These are phyloP conservation scores for Candida tallmaniae DNA, from an alignment of 805 yeast genomes.

Conservation along the genomic window DNA sequence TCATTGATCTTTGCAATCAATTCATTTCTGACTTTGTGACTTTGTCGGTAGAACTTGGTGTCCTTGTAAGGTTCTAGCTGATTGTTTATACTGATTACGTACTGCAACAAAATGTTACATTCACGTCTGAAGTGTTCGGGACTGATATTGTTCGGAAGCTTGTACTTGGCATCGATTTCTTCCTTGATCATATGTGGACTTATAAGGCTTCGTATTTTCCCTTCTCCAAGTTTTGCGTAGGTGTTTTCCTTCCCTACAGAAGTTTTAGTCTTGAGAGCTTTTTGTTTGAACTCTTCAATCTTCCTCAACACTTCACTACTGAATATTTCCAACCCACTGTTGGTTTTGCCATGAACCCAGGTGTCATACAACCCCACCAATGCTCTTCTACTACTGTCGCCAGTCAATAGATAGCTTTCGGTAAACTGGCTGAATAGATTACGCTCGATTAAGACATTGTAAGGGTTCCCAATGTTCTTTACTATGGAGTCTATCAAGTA, in stretches of 20 bases:
- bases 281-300: conserved; percentile 36
- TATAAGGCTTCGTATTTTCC: neutral
- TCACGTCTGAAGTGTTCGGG: conserved; percentile 36
- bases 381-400: conserved; percentile 37
- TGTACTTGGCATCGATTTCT: neutral
- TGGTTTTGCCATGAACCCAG: conserved; percentile 33
- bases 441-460: conserved; percentile 32
- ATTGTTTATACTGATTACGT: conserved; percentile 26
- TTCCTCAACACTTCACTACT: conserved; percentile 23
- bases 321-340: conserved; percentile 31
- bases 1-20: conserved; percentile 27
- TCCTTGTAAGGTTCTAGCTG: conserved; percentile 18
- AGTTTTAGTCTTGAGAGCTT: conserved; percentile 25
- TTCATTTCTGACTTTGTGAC: conserved; percentile 21
- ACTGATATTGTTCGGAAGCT: conserved; percentile 10
- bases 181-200: neutral
- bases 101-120: conserved; percentile 31
- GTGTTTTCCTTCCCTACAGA: neutral
- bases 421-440: conserved; percentile 33
- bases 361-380: conserved; percentile 39
- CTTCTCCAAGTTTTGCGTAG: neutral
- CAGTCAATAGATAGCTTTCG: conserved; percentile 35
- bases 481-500: conserved; percentile 40
- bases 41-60: conserved; percentile 10
- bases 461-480: conserved; percentile 42